A percentile compares a stretch with the other conserved stretches of the same genome.
Evolutionary conservation across 1,139 yeast genomes (phyloP).

Genomic region (Kluyveromyces sp.): DNA sequence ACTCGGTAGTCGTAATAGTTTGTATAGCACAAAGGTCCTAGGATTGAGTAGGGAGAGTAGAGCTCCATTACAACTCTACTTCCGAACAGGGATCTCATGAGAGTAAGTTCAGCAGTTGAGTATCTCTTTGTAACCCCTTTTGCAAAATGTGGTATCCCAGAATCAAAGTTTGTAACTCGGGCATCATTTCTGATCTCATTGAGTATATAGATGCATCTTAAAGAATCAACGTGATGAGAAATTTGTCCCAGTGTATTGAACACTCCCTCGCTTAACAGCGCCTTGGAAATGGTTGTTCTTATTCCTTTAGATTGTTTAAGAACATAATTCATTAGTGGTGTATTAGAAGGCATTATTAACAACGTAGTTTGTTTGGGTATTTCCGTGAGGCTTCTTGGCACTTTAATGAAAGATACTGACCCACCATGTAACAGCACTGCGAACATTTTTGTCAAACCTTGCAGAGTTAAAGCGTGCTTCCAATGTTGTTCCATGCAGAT

Average conservation of each 20-base stretch:
- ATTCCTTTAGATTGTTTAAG: slow-evolving; percentile 12
- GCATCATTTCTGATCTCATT: slow-evolving; percentile 15
- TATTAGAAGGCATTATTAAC: slow-evolving; percentile 15
- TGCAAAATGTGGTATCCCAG: slow-evolving; percentile 14
- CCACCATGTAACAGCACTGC: slow-evolving; percentile 34
- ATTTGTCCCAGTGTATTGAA: slow-evolving; percentile 32
- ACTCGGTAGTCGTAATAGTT: slow-evolving; percentile 60
- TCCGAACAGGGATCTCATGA: slow-evolving; percentile 41
- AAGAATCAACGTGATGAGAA: slow-evolving; percentile 12
- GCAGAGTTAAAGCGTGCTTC: slow-evolving; percentile 20
- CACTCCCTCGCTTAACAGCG: slow-evolving; percentile 37
- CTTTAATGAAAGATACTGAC: slow-evolving; percentile 21
- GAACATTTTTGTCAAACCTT: slow-evolving; percentile 31
- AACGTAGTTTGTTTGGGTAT: slow-evolving; percentile 17
- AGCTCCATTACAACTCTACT: slow-evolving; percentile 50
- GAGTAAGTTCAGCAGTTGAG: slow-evolving; percentile 33
- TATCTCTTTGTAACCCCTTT: slow-evolving; percentile 6
- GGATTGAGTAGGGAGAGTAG: slow-evolving; percentile 37
- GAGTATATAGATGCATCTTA: slow-evolving; percentile 41
- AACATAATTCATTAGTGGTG: slow-evolving; percentile 3
- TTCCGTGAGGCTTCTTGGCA: slow-evolving; percentile 3
- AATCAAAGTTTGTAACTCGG: slow-evolving; percentile 16
- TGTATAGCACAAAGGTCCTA: slow-evolving; percentile 54
- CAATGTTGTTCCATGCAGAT: slow-evolving; percentile 22
- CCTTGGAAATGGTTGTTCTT: slow-evolving; percentile 30